Percentiles rank a stretch among this genome's conserved stretches.
These are phyloP conservation scores for Neurospora sp. DNA, from an alignment of 495 filamentous ascomycete species.

Conservation along the genomic window DNA sequence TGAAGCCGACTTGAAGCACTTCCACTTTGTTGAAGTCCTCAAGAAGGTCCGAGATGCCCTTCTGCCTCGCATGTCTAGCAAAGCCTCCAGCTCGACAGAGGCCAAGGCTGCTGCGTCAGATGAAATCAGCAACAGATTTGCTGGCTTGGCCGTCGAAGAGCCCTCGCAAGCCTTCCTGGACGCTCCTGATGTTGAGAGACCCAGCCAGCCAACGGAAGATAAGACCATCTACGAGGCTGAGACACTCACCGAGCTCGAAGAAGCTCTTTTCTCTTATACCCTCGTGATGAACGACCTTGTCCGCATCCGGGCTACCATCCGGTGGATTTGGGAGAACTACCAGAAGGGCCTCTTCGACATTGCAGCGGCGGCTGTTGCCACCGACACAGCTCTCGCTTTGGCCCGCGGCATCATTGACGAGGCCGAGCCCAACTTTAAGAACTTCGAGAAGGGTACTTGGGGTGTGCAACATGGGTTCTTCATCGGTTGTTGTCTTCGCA, in stretches of 20 bases:
- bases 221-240: slow-evolving; percentile 26
- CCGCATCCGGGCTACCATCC: slow-evolving; percentile 7
- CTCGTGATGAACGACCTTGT: slow-evolving; percentile 17
- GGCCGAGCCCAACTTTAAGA: slow-evolving; percentile 15
- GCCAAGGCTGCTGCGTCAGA: background rate
- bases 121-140: slow-evolving; percentile 21
- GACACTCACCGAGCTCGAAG: slow-evolving; percentile 10
- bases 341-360: slow-evolving; percentile 22
- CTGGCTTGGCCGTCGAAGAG: slow-evolving; percentile 23
- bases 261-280: slow-evolving; percentile 13
- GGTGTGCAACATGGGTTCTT: slow-evolving; percentile 17
- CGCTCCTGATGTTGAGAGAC: slow-evolving; percentile 17
- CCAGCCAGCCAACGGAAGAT: background rate
- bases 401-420: slow-evolving; percentile 28
- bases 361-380: slow-evolving; percentile 25
- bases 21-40: slow-evolving; percentile 26
- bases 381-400: slow-evolving; percentile 33
- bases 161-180: slow-evolving; percentile 27
- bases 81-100: background rate
- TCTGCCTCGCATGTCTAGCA: slow-evolving; percentile 10
- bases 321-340: slow-evolving; percentile 20
- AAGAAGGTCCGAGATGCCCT: slow-evolving; percentile 22
- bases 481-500: slow-evolving; percentile 10
- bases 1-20: slow-evolving; percentile 20
- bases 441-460: slow-evolving; percentile 11